Base-by-base conservation (phyloP, 345 rosid genomes). In the Salix viminalis region DNA sequence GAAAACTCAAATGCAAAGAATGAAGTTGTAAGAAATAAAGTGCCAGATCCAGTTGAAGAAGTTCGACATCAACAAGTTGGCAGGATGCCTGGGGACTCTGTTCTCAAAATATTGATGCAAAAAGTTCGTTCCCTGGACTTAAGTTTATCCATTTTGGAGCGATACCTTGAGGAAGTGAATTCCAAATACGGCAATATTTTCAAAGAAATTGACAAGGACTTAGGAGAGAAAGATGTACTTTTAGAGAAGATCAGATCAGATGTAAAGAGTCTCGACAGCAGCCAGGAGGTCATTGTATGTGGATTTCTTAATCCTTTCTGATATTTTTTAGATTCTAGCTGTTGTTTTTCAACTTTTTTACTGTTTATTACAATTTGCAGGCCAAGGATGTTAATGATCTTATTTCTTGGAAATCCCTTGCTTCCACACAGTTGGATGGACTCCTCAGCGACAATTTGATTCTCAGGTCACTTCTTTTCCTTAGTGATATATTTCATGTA, bases 51-150 rank as follows among this genome's bases (percentile, higher is more conserved):
- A 2, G 82, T 85, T 26, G 93, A 89, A 80, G 99, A 90, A 84
- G 81, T 86, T 68, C 94, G 86, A 32, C 98, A 80, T 71, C 92
- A 89, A 75, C 96, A 90, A 83, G 91, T 83, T 79, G 91, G 96
- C 66, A 90, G 97, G 83, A 89, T 92, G 94, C 95, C 94, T 71
- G 97, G 97, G n/a, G 99, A 96, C 78, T 86, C 92, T 48, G 98
- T 91, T 79, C 90, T 94, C 32, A 94, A 94, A 86, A 86, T 94
- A 83, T 81, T 96, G 73, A 91, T 92, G 98, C 97, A 96, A 83
- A 96, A 96, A 89, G 92, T 92, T 56, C 89, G 87, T 75, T 92
- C 97, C 3, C 66, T 96, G 70, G 99, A 96, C 85, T 67, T 91
- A 58, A 94, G 87, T 84, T 82, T 96, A 64, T 91, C 97, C 26